Conservation (phyloP, 78 protist species). For the Planoprotostelium fungivorum region DNA sequence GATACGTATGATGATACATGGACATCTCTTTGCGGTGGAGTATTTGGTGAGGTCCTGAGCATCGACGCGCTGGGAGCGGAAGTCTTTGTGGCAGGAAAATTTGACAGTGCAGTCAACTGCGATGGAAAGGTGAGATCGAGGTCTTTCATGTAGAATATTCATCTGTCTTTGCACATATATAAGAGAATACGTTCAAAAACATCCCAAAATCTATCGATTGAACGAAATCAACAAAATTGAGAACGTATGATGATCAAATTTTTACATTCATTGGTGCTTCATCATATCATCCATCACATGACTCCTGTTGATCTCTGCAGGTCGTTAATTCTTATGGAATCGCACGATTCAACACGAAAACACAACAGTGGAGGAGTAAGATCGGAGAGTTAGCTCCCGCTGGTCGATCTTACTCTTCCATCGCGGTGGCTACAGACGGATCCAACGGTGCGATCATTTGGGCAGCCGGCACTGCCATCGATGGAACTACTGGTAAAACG, state of each 20-base stretch:
- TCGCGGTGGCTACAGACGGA: background rate
- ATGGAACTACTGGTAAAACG: no score
- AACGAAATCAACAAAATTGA: no score
- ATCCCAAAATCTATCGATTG: no score
- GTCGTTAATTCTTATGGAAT: background rate
- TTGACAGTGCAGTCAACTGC: background rate
- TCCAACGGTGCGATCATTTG: background rate
- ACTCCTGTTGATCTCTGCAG: no score
- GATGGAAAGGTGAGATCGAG: background rate
- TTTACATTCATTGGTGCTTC: no score
- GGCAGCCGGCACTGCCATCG: background rate
- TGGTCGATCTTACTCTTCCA: background rate
- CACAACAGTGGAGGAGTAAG: background rate
- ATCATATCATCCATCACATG: no score
- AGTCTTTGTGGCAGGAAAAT: background rate
- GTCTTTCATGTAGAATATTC: no score
- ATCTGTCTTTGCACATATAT: no score
- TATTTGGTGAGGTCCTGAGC: background rate
- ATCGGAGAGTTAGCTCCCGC: background rate
- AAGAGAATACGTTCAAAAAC: no score
- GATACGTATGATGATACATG: background rate
- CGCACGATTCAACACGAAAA: background rate
- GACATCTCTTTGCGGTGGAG: background rate
- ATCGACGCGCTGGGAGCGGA: background rate
- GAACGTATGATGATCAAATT: no score